Base-by-base conservation (phyloP, 495 filamentous ascomycete species). In the Penicillium canariense region DNA sequence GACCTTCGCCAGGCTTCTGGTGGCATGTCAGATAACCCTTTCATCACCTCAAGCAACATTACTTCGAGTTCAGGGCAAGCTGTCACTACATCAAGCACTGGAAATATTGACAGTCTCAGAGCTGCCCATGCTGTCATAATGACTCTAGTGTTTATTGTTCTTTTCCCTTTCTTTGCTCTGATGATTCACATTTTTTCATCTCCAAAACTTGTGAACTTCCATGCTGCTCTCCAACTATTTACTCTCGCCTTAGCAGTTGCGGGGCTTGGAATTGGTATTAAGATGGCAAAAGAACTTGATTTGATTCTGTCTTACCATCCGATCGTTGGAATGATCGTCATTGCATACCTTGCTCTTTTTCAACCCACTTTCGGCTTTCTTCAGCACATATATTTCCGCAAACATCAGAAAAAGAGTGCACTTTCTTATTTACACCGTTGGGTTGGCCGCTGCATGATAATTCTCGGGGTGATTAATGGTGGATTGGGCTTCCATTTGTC, bases 381-480 rank as follows among this genome's bases (percentile, higher is more conserved):
- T 3, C 89, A 92, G 55, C 88, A 91, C 60, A 30, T 48, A 28
- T 61, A 68, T 34, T 74, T 80, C 58, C 34, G 70, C 11, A 78
- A 77, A 53, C 63, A 69, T 2, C 63, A 75, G 23, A 38, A 53
- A 5, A 84, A 84, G 11, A 79, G 79, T 10, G 5, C 73, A 4
- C 73, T 85, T 65, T 81, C 78, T n/a, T 70, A 83, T 50, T 60
- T 69, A 4, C 89, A 92, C 63, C 82, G 86, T 59, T 90, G 88
- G 87, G 81, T 77, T 53, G 89, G 88, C 4, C 80, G 89, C 1
- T 39, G 67, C 5, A 57, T 89, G 30, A 76, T 91, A 22, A 60
- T 77, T 3, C 59, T 88, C n/a, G 89, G 83, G 2, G 73, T 89
- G 30, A 72, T 90, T 50, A 91, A 90, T 66, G 88, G 81, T 46